Evolutionary conservation across 148 eudicot genomes (phyloP).

Genomic region (Heliosperma pusillum): DNA sequence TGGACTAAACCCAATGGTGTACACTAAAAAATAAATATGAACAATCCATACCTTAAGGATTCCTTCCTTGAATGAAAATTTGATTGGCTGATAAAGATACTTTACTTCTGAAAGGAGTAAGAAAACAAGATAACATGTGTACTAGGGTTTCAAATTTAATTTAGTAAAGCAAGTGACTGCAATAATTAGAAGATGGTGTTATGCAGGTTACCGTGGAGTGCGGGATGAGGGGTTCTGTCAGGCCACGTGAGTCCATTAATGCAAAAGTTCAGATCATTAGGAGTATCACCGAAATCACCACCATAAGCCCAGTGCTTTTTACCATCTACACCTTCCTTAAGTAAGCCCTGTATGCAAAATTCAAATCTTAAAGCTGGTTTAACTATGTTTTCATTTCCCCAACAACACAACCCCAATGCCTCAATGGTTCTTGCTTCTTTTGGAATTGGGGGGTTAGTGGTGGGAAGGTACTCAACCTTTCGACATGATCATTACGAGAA

Average conservation of each 20-base stretch:
- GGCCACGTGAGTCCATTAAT: conserved; percentile 89
- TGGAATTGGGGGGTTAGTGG: too few species aligned
- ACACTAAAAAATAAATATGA: background rate
- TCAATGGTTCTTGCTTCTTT: background rate
- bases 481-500: too few species aligned
- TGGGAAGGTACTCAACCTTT: too few species aligned
- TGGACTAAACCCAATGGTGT: background rate
- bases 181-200: background rate
- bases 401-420: background rate
- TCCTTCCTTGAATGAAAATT: conserved; percentile 60
- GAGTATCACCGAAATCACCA: conserved; percentile 93
- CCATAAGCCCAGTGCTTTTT: conserved; percentile 92
- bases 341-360: conserved; percentile 53
- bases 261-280: conserved; percentile 93
- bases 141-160: background rate
- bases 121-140: background rate
- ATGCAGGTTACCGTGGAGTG: conserved; percentile 60
- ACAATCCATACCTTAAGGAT: conserved; percentile 52
- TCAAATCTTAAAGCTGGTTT: background rate
- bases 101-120: conserved; percentile 67
- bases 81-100: conserved; percentile 92
- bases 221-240: conserved; percentile 93
- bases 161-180: background rate
- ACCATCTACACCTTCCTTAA: conserved; percentile 73
- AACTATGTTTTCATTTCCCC: background rate